Evolutionary conservation across 2,329 filamentous ascomycete species (phyloP), one percentile per base, ranked within the genome.

Genomic region (Xylaria sp.): DNA sequence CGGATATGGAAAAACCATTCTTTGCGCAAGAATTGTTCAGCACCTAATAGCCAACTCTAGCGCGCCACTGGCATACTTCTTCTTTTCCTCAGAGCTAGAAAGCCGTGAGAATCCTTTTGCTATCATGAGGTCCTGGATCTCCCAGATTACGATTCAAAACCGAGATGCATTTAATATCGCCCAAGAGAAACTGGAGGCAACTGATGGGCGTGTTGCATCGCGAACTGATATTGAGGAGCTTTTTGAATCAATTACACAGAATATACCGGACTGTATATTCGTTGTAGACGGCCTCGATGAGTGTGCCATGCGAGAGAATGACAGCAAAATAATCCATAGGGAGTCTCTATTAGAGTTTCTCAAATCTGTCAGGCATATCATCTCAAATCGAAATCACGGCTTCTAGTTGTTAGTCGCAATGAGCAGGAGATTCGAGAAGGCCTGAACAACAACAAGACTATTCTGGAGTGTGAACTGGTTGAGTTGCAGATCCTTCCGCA

Each of bases 231-330:
- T 80, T 2, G 12, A 73, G 2, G 15, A 61, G 0, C 33, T 80
- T 4, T 75, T 79, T 1, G 56, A 10, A 0, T 3, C 54, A 5
- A 6, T 77, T 0, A 5, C 75, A 0, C 58, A 58, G 0, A 28
- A 25, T 0, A 39, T 76, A 3, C 73, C 76, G 0, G 48, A 28
- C 0, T 78, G 72, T 2, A 65, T 58, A 0, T 74, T 81, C 6
- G 36, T 80, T 0, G 33, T 79, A 0, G 80, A 82, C 43, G 79
- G 80, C 0, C 68, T 82, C 12, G 80, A 82, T 15, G 80, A 82
- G 64, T 82, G 77, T 23, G 23, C 39, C 10, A 31, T n/a, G 3
- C n/a, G 64, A 63, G 0, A 48, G 56, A 1, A 5, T 69, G n/a
- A 48, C 31, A 46, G 23, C 1, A 13, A 52, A 10, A 2, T 0